Percentiles rank a stretch among this genome's conserved stretches.
Evolutionary conservation across 148 eudicot species (phyloP).

Genomic region (Chenopodium quinoa): DNA sequence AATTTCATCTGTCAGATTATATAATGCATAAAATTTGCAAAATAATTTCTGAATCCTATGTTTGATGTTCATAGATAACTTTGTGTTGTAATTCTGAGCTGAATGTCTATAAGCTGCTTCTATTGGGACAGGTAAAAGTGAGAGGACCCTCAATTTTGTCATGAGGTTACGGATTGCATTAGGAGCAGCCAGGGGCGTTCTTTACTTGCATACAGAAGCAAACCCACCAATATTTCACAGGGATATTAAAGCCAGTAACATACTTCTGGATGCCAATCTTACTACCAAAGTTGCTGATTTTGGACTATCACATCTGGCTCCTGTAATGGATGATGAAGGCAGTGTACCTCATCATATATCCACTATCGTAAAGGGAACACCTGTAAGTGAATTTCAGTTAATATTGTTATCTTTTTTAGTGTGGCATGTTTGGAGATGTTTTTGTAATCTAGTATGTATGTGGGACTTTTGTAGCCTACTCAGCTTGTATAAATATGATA

Average conservation of each 20-base stretch:
- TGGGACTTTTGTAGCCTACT: not conserved
- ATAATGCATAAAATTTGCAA: not conserved
- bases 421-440: not conserved
- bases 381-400: slow-evolving; percentile 46
- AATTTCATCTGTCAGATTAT: not conserved
- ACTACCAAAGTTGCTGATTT: slow-evolving; percentile 93
- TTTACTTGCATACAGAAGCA: slow-evolving; percentile 90
- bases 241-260: slow-evolving; percentile 88
- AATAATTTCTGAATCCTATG: not conserved
- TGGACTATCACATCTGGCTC: slow-evolving; percentile 87
- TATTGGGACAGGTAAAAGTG: slow-evolving; percentile 43
- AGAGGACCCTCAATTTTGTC: slow-evolving; percentile 51
- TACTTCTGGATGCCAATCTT: slow-evolving; percentile 60
- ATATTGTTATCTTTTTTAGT: not conserved
- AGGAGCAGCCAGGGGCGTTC: slow-evolving; percentile 79
- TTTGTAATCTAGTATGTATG: not conserved
- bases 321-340: slow-evolving; percentile 64
- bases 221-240: slow-evolving; percentile 91
- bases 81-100: not conserved
- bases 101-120: not conserved
- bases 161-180: slow-evolving; percentile 69
- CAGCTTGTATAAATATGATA: not conserved
- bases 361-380: slow-evolving; percentile 90
- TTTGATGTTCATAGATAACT: slow-evolving; percentile 1
- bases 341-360: slow-evolving; percentile 55